Evolutionary conservation across 2,329 filamentous ascomycete genomes (phyloP).

Genomic region (Epichloe glyceriae): DNA sequence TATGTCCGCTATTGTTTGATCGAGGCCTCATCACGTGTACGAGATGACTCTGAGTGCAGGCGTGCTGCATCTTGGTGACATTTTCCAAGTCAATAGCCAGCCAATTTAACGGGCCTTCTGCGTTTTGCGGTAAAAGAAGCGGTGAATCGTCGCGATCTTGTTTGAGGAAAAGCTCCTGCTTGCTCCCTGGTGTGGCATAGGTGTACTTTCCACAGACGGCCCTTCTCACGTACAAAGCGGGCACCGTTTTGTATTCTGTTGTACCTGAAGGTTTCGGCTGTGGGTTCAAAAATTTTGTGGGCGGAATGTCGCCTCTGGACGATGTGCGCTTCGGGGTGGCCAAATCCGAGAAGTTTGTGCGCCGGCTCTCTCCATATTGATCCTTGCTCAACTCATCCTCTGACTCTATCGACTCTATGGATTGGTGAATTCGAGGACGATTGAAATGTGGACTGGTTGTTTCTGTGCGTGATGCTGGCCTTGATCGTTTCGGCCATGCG

Average conservation of each 20-base stretch:
- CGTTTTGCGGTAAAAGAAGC: background rate
- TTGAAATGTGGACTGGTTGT: constrained; percentile 9
- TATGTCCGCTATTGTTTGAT: background rate
- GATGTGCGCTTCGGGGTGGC: background rate
- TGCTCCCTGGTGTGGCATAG: constrained; percentile 1
- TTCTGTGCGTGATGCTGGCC: constrained; percentile 1
- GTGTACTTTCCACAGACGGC: constrained; percentile 14
- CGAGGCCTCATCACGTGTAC: constrained; percentile 13
- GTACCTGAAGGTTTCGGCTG: background rate
- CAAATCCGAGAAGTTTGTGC: constrained; percentile 7
- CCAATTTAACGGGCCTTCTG: constrained; percentile 2
- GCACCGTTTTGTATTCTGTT: background rate
- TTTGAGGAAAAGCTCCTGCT: constrained; percentile 1
- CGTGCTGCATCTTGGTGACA: constrained; percentile 7
- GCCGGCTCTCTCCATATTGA: constrained; percentile 7
- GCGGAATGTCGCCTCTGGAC: constrained; percentile 16
- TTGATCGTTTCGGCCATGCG: constrained; percentile 2
- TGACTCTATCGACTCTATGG: constrained; percentile 11
- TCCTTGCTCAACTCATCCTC: constrained; percentile 18
- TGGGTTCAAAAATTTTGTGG: constrained; percentile 10
- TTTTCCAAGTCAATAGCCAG: constrained; percentile 4
- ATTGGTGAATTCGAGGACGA: constrained; percentile 2
- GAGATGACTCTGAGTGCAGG: constrained; percentile 8
- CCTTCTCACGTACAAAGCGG: constrained; percentile 7
- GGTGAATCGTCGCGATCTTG: background rate